Base-by-base conservation (phyloP, 306 rosid species). In the Trifolium dubium region DNA sequence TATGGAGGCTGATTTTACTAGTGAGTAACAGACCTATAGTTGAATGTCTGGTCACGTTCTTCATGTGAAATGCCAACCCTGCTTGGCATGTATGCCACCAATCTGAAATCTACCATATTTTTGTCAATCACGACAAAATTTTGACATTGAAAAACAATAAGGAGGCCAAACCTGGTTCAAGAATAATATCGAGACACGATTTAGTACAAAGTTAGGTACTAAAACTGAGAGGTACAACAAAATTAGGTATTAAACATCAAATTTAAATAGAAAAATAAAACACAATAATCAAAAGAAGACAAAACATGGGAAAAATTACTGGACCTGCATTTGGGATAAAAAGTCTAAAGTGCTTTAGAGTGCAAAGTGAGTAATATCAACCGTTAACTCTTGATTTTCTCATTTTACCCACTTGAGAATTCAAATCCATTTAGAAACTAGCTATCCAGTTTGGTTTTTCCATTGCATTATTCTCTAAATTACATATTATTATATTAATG, bases 81-180 rank as follows among this genome's bases (percentile, higher is more conserved):
- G 55, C 46, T 64, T 49, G 41, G 75, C 49, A 41, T 14, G 81
- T 46, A 74, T 51, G 79, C 68, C 79, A 65, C 68, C 77, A 62
- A 56, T 67, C 59, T 28, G 8, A 65, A 65, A 59, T 72, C 61
- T 49, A 37, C 53, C 30, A 37, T 46, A 51, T 41, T 69, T 66
- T 58, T 60, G 85, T 30, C 83, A 78, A 71, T 74, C 34, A 0
- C 13, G 64, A 47, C 80, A 77, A 65, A 72, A 73, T 43, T 60
- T 47, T 41, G 76, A 75, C 41, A 49, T 15, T 23, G 58, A 49
- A 76, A 55, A 68, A 72, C 69, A 56, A 70, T 29, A 17, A n/a
- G 56, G 40, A n/a, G 56, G 40, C 23, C 49, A 65, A 30, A 70
- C 83, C 85, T 74, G 83, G 54, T 77, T 41, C 79, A 77, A 69